Evolutionary conservation across 371 early-diverging fungal species (phyloP), one percentile per base, ranked within the genome.

Genomic region (Rhizopus delemar): DNA sequence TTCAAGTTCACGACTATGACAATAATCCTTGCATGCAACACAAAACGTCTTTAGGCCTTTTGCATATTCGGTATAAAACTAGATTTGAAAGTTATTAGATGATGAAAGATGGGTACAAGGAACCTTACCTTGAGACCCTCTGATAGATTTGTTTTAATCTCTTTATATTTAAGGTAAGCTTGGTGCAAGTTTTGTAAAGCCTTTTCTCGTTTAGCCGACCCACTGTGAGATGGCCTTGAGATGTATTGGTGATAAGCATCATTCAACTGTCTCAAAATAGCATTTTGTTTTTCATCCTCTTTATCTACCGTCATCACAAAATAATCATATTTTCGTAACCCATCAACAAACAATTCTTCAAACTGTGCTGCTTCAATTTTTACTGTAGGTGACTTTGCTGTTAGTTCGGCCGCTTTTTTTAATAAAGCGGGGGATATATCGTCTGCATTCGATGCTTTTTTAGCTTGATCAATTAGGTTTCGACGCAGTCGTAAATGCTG

Each of bases 281-380:
- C 76, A 8, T 68, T 75, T 59, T 94, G 94, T 15, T 59, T 60
- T 29, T 73, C 75, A 11, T 84, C 83, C 38, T 82, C 79, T 0
- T 78, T 59, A 57, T 89, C 85, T 28, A 84, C 80, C 9, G 76
- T 69, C 60, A 86, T 78, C n/a, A 84, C 56, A 66, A 83, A 85
- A 2, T 71, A 70, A 56, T 87, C 85, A 48, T 93, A 94, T 60
- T 84, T 86, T 51, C 83, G 74, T 34, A 93, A 57, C 16, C 86
- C 79, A 51, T 87, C 82, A 16, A 75, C 78, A 75, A 93, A 91
- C 43, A 89, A 59, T 8, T 86, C 86, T 57, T 91, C 90, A 57
- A 91, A 91, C 53, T 90, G 89, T n/a, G 87, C 86, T n/a, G 88
- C 80, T 61, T 90, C 91, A 51, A 90, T 86, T 62, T 88, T 87